Percentiles rank a stretch among this genome's conserved stretches.
phyloP scores from a whole-genome alignment of 306 rosid genomes.

The Arachis hypogaea region DNA sequence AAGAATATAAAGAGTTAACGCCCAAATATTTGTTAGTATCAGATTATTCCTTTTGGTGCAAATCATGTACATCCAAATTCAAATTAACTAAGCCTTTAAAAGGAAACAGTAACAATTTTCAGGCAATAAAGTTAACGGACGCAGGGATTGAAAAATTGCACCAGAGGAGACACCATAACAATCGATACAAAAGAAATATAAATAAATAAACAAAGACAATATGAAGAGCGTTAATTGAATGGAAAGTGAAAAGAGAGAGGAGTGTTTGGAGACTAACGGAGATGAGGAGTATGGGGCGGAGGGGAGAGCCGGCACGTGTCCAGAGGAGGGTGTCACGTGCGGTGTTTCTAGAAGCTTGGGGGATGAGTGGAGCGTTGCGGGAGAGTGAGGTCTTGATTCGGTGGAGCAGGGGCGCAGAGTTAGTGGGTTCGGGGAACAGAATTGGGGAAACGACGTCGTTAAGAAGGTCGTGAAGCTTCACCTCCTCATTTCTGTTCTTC shows the following conservation, averaged over 20 bases:
- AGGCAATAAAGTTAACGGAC: no score
- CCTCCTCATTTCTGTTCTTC: conserved; percentile 27
- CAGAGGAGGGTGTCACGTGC: conserved; percentile 55
- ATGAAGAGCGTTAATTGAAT: background rate
- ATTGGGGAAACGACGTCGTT: conserved; percentile 55
- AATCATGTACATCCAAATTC: background rate
- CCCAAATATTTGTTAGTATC: no score
- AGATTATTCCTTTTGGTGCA: background rate
- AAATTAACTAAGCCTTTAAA: background rate
- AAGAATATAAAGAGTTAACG: no score
- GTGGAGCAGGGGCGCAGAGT: conserved; percentile 38
- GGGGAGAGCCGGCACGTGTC: conserved; percentile 76
- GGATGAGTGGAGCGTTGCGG: conserved; percentile 56
- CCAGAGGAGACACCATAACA: background rate
- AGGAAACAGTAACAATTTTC: no score
- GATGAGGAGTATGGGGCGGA: conserved; percentile 77
- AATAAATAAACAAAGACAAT: no score
- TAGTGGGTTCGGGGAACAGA: conserved; percentile 46
- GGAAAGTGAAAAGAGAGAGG: background rate
- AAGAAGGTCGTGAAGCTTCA: conserved; percentile 48
- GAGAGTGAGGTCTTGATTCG: conserved; percentile 65
- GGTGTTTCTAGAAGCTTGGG: conserved; percentile 66
- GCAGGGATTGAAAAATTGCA: no score
- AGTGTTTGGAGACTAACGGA: conserved; percentile 55
- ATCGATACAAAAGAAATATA: background rate